Evolutionary conservation across 2,329 filamentous ascomycete species (phyloP), one percentile per base, ranked within the genome.

Genomic region (Trichoderma koningiopsis): DNA sequence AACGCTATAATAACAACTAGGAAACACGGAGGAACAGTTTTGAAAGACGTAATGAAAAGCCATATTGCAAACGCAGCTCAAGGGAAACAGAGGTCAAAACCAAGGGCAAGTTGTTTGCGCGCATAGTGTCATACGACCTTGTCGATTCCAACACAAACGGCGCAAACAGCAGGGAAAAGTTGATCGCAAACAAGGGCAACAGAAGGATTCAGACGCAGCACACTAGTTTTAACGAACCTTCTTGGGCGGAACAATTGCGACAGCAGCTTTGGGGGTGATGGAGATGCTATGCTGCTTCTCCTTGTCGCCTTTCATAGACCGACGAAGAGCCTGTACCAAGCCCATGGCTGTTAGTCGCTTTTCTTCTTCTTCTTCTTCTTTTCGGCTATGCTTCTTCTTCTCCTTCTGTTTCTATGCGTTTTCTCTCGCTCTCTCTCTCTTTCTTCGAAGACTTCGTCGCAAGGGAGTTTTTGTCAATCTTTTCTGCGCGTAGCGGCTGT

Each of bases 241-340:
- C 82, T 97, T 97, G 1, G 94, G 94, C 65, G 94, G 93, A 31
- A 96, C 88, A 77, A 97, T 97, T 64, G 94, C 93, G 73, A 95
- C 88, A 52, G 93, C 92, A 68, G 94, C 91, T 80, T 97, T 97
- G 72, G 92, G 91, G 19, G 91, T 89, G 74, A 97, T 92, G 69
- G 91, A 91, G 74, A 92, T 86, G 55, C 73, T 76, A 77, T 92
- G 91, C 73, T 89, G 86, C 73, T 89, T 88, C 79, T 90, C 89
- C 85, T 94, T 96, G 74, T 96, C 93, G 80, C 92, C 91, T 84
- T 97, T 97, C 82, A 97, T 91, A 72, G 93, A 97, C 82, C 93
- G 88, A 79, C 94, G 89, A 81, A 97, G 87, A 79, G 90, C 91
- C 91, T 93, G 83, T 59, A 84, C 73, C 52, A 81, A 75, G 76